phyloP scores from a whole-genome alignment of 2,329 filamentous ascomycete species.

The Pyrenophora teres region DNA sequence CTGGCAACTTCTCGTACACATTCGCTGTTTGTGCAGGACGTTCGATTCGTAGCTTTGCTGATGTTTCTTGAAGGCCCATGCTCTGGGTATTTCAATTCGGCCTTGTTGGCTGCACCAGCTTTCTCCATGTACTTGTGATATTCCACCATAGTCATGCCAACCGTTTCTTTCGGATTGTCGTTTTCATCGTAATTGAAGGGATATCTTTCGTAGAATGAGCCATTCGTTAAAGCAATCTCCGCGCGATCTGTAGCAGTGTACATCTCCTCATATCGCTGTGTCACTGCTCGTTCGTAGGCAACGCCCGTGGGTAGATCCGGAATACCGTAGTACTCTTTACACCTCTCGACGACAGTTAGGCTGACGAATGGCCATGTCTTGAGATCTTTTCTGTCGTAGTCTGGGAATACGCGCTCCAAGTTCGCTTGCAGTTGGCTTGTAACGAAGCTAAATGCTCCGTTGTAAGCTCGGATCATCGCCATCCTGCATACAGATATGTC shows the following conservation, averaged over 20 bases:
- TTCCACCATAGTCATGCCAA: not conserved
- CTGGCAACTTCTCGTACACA: conserved; percentile 5
- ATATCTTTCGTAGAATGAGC: conserved; percentile 2
- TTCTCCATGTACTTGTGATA: not conserved
- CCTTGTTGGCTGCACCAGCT: not conserved
- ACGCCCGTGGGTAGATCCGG: conserved; percentile 2
- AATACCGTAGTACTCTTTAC: not conserved
- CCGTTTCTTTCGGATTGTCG: not conserved
- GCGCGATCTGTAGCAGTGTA: conserved; percentile 1
- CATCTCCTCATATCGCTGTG: conserved; percentile 4
- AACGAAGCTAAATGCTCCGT: conserved; percentile 8
- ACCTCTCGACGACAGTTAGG: conserved; percentile 1
- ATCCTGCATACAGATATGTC: not conserved
- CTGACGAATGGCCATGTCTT: conserved; percentile 11
- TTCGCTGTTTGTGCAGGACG: not conserved
- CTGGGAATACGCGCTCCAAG: not conserved
- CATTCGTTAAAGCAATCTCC: not conserved
- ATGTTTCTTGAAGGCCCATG: not conserved
- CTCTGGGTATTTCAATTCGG: not conserved
- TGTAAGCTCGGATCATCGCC: not conserved
- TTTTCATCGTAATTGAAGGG: conserved; percentile 6
- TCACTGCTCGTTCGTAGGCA: conserved; percentile 5
- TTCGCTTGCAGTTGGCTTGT: not conserved
- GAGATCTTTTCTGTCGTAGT: conserved; percentile 1
- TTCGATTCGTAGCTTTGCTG: not conserved